Percentiles rank a stretch among this genome's conserved stretches.
phyloP scores from a whole-genome alignment of 1,139 yeast species.

The Yamadazyma diddensiae region DNA sequence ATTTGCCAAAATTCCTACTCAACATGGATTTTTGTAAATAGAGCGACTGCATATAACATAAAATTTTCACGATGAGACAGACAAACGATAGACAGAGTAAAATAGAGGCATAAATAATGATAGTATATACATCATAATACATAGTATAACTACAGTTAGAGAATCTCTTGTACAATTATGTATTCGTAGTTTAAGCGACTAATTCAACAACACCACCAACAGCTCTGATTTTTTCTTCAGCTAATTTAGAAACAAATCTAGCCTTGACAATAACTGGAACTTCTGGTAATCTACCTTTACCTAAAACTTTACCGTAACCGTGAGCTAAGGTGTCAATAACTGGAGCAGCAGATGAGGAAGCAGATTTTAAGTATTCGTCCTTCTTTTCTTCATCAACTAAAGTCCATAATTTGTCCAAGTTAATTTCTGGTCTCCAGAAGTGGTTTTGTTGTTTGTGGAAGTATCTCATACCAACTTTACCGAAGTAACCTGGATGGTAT shows the following conservation, averaged over 20 bases:
- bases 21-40: constrained; percentile 10
- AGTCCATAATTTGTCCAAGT: constrained; percentile 99
- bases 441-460: constrained; percentile 97
- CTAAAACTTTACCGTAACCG: constrained; percentile 99
- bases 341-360: constrained; percentile 92
- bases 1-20: no score
- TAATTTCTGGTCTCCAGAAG: constrained; percentile 97
- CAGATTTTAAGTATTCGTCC: constrained; percentile 86
- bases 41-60: constrained; percentile 9
- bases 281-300: constrained; percentile 97
- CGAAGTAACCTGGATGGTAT: constrained; percentile 99
- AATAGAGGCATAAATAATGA: constrained; percentile 8
- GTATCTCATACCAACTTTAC: constrained; percentile 99
- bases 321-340: constrained; percentile 98
- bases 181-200: constrained; percentile 94
- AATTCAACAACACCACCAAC: constrained; percentile 99
- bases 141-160: no score
- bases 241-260: constrained; percentile 97
- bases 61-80: no score
- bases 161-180: no score
- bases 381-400: constrained; percentile 92
- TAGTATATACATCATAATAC: no score
- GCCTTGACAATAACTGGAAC: constrained; percentile 99
- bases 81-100: no score
- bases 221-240: constrained; percentile 99